phyloP scores from a whole-genome alignment of 176 grass and related monocot genomes.

The Triticum dicoccoides region DNA sequence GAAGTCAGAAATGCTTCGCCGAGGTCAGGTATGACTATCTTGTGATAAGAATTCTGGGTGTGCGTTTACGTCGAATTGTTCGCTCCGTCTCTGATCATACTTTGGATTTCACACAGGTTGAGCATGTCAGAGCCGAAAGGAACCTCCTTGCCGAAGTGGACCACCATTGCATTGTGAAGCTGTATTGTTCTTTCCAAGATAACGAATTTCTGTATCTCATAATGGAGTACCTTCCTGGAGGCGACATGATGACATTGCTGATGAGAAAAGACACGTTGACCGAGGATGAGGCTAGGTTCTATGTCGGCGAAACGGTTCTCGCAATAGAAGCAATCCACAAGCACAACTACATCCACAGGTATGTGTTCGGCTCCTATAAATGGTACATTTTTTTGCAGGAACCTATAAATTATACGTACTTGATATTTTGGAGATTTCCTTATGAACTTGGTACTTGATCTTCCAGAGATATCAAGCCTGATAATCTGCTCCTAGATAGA shows the following conservation, averaged over 20 bases:
- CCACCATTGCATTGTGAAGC: constrained; percentile 90
- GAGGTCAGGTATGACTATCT: constrained; percentile 68
- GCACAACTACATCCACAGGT: constrained; percentile 98
- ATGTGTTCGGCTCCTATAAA: constrained; percentile 19
- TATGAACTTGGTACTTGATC: constrained; percentile 22
- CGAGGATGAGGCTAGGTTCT: constrained; percentile 89
- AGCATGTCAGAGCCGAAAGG: constrained; percentile 99
- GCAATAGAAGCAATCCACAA: constrained; percentile 94
- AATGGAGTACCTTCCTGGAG: constrained; percentile 98
- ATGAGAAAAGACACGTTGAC: constrained; percentile 95
- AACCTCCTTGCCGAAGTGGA: constrained; percentile 99
- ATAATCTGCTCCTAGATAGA: constrained; percentile 93
- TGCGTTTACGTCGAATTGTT: neutral
- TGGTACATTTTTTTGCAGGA: neutral
- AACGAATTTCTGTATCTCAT: constrained; percentile 88
- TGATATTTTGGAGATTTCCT: constrained; percentile 35
- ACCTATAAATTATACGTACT: neutral
- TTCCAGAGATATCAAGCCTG: constrained; percentile 98
- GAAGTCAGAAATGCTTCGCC: constrained; percentile 98
- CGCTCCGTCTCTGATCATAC: neutral
- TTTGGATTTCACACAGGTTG: constrained; percentile 52
- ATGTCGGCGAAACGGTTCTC: constrained; percentile 81
- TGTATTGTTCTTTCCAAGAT: constrained; percentile 98
- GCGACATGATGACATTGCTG: constrained; percentile 96
- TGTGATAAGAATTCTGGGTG: constrained; percentile 10